phyloP scores from a whole-genome alignment of 768 basidiomycete species.

The Mycena haematopus region DNA sequence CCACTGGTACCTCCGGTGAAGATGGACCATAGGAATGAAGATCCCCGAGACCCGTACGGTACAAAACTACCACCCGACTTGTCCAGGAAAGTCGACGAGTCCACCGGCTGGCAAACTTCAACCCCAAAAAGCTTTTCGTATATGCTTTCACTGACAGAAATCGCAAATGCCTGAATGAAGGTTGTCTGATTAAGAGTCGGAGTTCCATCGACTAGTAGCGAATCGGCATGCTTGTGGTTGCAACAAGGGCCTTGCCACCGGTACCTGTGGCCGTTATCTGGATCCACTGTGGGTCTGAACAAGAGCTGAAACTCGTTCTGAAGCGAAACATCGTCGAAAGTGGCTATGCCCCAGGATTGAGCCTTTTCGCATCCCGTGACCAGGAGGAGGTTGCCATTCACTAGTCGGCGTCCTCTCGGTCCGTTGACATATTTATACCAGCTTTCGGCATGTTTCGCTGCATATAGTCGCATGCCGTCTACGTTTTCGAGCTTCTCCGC shows the following conservation, averaged over 20 bases:
- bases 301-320: background rate
- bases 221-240: background rate
- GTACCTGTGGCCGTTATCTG: constrained; percentile 4
- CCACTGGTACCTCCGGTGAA: background rate
- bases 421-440: constrained; percentile 29
- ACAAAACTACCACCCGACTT: background rate
- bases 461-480: constrained; percentile 20
- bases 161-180: constrained; percentile 17
- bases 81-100: background rate
- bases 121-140: constrained; percentile 17
- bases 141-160: constrained; percentile 16
- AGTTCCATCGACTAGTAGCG: background rate
- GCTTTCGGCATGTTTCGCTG: constrained; percentile 20
- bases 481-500: constrained; percentile 12
- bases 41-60: constrained; percentile 2
- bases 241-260: background rate
- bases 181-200: constrained; percentile 10
- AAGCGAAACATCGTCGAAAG: constrained; percentile 3
- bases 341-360: constrained; percentile 24
- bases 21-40: background rate
- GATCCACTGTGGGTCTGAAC: constrained; percentile 1
- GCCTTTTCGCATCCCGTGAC: constrained; percentile 31
- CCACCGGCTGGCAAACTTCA: background rate
- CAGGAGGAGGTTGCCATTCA: constrained; percentile 30
- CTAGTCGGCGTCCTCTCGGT: constrained; percentile 15